Conservation (phyloP, 1,284 basidiomycete species). For the Ganoderma leucocontextum region DNA sequence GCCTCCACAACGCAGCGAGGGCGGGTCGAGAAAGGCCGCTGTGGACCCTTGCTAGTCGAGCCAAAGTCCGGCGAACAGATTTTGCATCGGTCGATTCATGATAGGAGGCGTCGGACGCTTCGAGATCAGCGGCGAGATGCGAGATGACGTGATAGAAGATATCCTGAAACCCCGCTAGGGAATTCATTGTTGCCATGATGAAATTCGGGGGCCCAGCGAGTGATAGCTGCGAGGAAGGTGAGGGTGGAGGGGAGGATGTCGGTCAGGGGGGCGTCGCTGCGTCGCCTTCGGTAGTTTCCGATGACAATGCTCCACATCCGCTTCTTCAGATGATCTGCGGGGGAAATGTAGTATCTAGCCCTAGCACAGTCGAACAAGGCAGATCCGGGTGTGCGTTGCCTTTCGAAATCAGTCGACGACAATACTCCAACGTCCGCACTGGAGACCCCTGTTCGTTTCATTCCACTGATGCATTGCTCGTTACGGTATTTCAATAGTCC, state of each 20-base stretch:
- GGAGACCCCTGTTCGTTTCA: too few species aligned
- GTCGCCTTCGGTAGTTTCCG: not conserved
- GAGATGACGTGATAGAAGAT: not conserved
- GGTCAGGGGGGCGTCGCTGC: not conserved
- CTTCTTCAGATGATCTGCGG: too few species aligned
- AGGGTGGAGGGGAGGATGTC: not conserved
- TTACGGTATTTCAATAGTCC: not conserved
- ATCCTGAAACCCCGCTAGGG: not conserved
- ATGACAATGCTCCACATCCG: too few species aligned
- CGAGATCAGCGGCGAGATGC: not conserved
- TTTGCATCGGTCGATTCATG: not conserved
- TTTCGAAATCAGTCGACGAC: too few species aligned
- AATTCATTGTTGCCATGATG: not conserved
- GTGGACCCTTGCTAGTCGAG: not conserved
- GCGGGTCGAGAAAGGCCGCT: not conserved
- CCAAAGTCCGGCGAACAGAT: not conserved
- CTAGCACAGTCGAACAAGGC: too few species aligned
- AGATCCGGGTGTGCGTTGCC: too few species aligned
- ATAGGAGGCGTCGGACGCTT: not conserved
- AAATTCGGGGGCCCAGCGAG: not conserved
- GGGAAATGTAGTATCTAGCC: too few species aligned
- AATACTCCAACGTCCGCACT: too few species aligned
- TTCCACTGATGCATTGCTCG: too few species aligned
- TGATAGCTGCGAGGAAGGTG: not conserved
- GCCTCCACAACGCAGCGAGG: not conserved